Evolutionary conservation across 768 basidiomycete genomes (phyloP).

Genomic region (Roridomyces roridus): DNA sequence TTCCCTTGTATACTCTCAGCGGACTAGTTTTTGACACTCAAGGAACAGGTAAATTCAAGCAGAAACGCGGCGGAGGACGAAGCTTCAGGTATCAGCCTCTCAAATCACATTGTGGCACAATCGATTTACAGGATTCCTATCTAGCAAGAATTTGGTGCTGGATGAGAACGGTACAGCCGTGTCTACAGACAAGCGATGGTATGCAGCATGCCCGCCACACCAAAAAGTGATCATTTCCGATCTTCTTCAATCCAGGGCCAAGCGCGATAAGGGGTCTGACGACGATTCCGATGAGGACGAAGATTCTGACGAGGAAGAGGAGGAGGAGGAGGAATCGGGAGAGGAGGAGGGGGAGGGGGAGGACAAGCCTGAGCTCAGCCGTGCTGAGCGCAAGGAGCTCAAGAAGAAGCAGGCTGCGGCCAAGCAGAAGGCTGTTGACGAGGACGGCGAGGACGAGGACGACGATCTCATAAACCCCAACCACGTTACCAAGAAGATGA

Average conservation of each 20-base stretch:
- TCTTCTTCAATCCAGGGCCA: conserved; percentile 22
- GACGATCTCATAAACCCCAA: conserved; percentile 82
- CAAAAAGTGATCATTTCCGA: no score
- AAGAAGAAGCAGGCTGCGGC: conserved; percentile 80
- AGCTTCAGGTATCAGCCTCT: conserved; percentile 66
- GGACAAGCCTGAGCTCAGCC: conserved; percentile 63
- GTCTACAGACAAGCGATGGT: conserved; percentile 53
- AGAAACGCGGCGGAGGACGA: conserved; percentile 87
- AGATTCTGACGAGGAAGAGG: conserved; percentile 45
- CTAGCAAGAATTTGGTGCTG: conserved; percentile 64
- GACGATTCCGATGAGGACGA: conserved; percentile 36
- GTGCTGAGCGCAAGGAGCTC: conserved; percentile 75
- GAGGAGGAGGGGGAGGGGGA: conserved; percentile 37
- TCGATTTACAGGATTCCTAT: conserved; percentile 12
- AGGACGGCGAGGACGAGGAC: conserved; percentile 56
- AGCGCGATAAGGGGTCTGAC: conserved; percentile 39
- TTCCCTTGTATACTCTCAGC: neutral
- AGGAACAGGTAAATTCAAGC: conserved; percentile 76
- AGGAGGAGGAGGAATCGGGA: conserved; percentile 48
- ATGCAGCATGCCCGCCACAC: no score
- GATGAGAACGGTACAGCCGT: conserved; percentile 64
- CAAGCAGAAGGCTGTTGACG: conserved; percentile 44
- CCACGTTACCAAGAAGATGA: conserved; percentile 74
- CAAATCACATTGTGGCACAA: conserved; percentile 15
- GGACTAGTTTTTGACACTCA: neutral